Conservation (phyloP, 2,329 filamentous ascomycete species). For the Beauveria scarabaeidicola region DNA sequence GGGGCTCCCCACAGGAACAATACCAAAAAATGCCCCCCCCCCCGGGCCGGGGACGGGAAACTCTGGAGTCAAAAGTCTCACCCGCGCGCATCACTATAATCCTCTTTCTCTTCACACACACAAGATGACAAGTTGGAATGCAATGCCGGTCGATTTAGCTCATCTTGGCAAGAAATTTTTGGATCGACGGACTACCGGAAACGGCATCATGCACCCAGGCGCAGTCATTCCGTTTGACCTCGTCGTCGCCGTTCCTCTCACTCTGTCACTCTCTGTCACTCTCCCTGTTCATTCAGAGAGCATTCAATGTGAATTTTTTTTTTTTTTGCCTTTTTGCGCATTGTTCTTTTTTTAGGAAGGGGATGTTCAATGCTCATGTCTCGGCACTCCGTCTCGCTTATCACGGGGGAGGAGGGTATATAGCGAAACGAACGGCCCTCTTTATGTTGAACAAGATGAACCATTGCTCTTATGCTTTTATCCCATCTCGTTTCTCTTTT, state of each 20-base stretch:
- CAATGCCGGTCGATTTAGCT: too few species aligned
- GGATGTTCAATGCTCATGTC: background rate
- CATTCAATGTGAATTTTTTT: background rate
- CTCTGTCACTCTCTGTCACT: background rate
- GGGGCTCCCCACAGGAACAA: constrained; percentile 13
- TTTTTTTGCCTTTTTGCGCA: background rate
- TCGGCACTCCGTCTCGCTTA: background rate
- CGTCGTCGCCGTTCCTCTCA: background rate
- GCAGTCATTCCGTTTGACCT: too few species aligned
- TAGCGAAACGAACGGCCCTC: background rate
- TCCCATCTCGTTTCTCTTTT: background rate
- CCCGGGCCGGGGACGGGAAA: background rate
- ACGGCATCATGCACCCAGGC: too few species aligned
- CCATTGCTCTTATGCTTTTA: background rate
- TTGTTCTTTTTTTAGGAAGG: background rate
- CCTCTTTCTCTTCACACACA: background rate
- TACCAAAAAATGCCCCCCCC: constrained; percentile 12
- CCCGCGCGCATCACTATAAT: too few species aligned
- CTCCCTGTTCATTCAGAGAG: background rate
- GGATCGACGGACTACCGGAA: too few species aligned
- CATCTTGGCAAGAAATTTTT: too few species aligned
- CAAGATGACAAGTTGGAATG: too few species aligned
- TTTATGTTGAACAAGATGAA: background rate
- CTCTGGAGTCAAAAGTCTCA: background rate
- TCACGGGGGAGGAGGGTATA: background rate